phyloP scores from a whole-genome alignment of 306 rosid species.

The Quercus engelmannii region DNA sequence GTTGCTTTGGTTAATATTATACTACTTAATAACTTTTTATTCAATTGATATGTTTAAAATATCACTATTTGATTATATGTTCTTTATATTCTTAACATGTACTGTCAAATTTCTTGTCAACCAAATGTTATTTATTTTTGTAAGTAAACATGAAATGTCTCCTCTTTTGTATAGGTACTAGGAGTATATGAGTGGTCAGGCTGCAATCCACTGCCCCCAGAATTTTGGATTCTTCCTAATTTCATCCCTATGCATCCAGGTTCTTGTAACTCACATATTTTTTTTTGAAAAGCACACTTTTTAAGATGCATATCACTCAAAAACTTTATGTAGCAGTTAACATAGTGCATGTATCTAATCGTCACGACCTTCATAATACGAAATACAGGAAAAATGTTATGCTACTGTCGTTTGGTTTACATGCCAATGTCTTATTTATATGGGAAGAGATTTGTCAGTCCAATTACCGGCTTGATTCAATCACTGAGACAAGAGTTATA shows the following conservation, averaged over 20 bases:
- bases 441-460: slow-evolving; percentile 64
- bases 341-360: no score
- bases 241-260: slow-evolving; percentile 57
- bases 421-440: slow-evolving; percentile 74
- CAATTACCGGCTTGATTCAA: slow-evolving; percentile 35
- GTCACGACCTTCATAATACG: background rate
- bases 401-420: slow-evolving; percentile 64
- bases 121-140: no score
- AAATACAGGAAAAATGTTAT: slow-evolving; percentile 57
- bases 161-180: slow-evolving; percentile 26
- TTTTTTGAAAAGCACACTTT: background rate
- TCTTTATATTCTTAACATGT: no score
- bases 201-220: slow-evolving; percentile 71
- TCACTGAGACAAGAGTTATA: slow-evolving; percentile 45
- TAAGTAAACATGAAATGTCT: background rate
- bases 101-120: no score
- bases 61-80: no score
- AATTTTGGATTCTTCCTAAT: slow-evolving; percentile 64
- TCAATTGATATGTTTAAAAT: no score
- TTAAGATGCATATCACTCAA: background rate
- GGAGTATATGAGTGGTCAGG: slow-evolving; percentile 76
- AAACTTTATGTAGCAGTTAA: no score
- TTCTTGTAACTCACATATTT: background rate
- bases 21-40: no score
- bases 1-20: no score